Base-by-base conservation (phyloP, 2,329 filamentous ascomycete species). In the Trichophyton simii region DNA sequence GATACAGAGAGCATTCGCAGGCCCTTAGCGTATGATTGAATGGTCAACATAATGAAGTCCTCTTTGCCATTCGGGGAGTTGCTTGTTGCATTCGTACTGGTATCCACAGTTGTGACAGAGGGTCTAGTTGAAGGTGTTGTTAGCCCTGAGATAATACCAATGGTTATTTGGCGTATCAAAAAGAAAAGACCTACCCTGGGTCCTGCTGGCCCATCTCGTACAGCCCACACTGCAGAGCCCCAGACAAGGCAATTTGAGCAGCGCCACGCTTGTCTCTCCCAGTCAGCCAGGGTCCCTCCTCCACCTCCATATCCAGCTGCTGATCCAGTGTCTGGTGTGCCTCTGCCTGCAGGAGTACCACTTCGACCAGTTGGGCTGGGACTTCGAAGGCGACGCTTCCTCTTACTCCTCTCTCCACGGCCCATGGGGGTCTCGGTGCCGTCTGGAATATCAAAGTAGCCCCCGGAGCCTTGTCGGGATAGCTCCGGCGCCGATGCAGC, bases 41-140 rank as follows among this genome's bases (percentile, higher is more conserved):
- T 75, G 63, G 58, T 77, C 74, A 63, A 75, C 72, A 60, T 72
- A 72, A 70, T 91, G 89, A 55, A 92, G 78, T 63, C 86, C 83
- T 70, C 85, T 85, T 2, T 84, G 85, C 86, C 87, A 91, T 31
- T 85, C 83, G 7, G 92, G 91, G 0, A 96, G 80, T 66, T 86
- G 86, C 74, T 89, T 87, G 73, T 95, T 89, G 60, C 90, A 86
- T 75, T 96, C 92, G 72, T 88, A 96, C 20, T 92, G 77, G 67
- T 91, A 86, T 61, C 91, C 92, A 72, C 92, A 97, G 72, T 95
- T 96, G 75, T 91, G 88, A 77, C 92, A 97, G 3, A 97, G 83
- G 34, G 89, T 87, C 88, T 91, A 66, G 1, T 62, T 15, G 72
- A 15, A 18, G 20, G 57, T n/a, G 41, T 8, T 13, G 8, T 31